Conservation (phyloP, 2,329 filamentous ascomycete genomes). For the Verticillium klebahnii region DNA sequence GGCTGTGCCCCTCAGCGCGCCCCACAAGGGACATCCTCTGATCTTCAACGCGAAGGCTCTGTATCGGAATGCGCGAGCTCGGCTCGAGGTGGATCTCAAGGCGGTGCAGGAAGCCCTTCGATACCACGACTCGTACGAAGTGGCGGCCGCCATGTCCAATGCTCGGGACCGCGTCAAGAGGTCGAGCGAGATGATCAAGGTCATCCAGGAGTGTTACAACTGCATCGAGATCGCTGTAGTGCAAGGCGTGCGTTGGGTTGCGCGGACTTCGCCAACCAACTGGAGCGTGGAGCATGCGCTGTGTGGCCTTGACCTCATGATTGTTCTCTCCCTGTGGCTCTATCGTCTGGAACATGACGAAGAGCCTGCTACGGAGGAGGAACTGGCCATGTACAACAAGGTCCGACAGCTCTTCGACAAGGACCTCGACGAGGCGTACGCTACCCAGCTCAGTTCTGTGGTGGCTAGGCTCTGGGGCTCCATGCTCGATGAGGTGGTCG, state of each 20-base stretch:
- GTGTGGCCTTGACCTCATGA: conserved; percentile 94
- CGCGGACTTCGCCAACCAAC: conserved; percentile 94
- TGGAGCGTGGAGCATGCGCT: conserved; percentile 99
- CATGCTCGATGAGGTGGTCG: conserved; percentile 97
- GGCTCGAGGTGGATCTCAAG: conserved; percentile 93
- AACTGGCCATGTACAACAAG: conserved; percentile 88
- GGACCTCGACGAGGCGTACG: conserved; percentile 77
- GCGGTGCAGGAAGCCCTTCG: conserved; percentile 92
- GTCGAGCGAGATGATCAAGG: conserved; percentile 95
- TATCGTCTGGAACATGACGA: conserved; percentile 99
- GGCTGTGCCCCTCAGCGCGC: conserved; percentile 83
- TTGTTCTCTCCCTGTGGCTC: conserved; percentile 95
- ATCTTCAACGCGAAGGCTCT: conserved; percentile 98
- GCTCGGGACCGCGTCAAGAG: conserved; percentile 92
- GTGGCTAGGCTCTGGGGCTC: conserved; percentile 95
- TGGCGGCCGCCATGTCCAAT: conserved; percentile 92
- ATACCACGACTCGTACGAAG: conserved; percentile 96
- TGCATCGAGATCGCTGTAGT: conserved; percentile 94
- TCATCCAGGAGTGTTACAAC: conserved; percentile 95
- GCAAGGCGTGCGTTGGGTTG: conserved; percentile 95
- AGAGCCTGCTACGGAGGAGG: conserved; percentile 79
- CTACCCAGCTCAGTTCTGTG: conserved; percentile 84
- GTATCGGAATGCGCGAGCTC: conserved; percentile 88
- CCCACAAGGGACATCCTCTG: conserved; percentile 91
- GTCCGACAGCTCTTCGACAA: conserved; percentile 86